A percentile compares a stretch with the other conserved stretches of the same genome.
phyloP scores from a whole-genome alignment of 2,329 filamentous ascomycete species.

The Fusarium heterosporum region DNA sequence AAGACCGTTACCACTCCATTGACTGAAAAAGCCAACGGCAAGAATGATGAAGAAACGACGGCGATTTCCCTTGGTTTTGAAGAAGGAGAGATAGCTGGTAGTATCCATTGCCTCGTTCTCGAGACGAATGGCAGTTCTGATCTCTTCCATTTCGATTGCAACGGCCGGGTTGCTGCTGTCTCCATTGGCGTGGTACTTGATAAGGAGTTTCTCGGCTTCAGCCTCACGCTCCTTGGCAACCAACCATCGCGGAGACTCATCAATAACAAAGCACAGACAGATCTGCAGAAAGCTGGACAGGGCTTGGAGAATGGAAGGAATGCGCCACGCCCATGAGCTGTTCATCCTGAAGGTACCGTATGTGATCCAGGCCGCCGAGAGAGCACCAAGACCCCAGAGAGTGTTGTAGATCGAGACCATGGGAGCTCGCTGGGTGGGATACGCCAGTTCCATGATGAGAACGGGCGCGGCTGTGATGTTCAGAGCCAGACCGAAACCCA shows the following conservation, averaged over 20 bases:
- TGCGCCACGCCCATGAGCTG: slow-evolving; percentile 16
- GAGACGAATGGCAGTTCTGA: slow-evolving; percentile 12
- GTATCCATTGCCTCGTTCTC: slow-evolving; percentile 13
- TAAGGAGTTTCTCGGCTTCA: slow-evolving; percentile 8
- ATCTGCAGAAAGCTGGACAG: slow-evolving; percentile 6
- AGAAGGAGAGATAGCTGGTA: slow-evolving; percentile 17
- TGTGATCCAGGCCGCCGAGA: slow-evolving; percentile 17
- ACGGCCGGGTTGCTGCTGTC: slow-evolving; percentile 14
- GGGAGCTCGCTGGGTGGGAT: slow-evolving; percentile 17
- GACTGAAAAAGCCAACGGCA: slow-evolving; percentile 15
- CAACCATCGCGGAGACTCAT: slow-evolving; percentile 22
- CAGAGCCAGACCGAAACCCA: slow-evolving; percentile 9
- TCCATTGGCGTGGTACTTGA: slow-evolving; percentile 21
- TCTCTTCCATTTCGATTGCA: slow-evolving; percentile 17
- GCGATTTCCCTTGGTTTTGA: slow-evolving; percentile 20
- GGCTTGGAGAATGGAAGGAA: slow-evolving; percentile 16
- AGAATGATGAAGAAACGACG: slow-evolving; percentile 25
- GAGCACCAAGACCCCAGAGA: slow-evolving; percentile 16
- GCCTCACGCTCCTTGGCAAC: slow-evolving; percentile 5
- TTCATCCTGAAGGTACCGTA: slow-evolving; percentile 21
- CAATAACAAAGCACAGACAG: slow-evolving; percentile 7
- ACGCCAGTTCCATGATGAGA: slow-evolving; percentile 19
- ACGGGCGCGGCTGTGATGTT: slow-evolving; percentile 21
- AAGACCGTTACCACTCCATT: slow-evolving; percentile 17
- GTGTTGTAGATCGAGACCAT: slow-evolving; percentile 28